Base-by-base conservation (phyloP, 176 grass and related monocot species). In the Saccharum spontaneum region DNA sequence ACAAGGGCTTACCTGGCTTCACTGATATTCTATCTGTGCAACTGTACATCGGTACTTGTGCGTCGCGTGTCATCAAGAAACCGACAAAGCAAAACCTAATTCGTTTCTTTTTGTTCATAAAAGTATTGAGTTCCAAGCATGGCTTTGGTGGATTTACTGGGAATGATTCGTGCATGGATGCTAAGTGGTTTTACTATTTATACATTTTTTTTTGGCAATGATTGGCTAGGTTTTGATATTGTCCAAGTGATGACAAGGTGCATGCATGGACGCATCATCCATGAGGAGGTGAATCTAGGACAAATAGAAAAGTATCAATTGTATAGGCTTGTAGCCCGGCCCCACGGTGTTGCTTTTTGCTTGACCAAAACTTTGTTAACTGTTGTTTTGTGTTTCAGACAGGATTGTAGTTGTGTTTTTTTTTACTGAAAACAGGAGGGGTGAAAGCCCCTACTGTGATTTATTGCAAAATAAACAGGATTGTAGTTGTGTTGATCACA, bases 141-240 rank as follows among this genome's bases (percentile, higher is more conserved):
- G 5, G 60, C 60, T 63, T 63, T 71, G 24, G 14, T 66, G 43
- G 62, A 24, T 74, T 40, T 50, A 16, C 15, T 69, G 40, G 14
- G 57, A 30, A 80, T 75, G 48, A 37, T 84, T 80, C 11, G 55
- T 52, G 36, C 36, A 5, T 37, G 22, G 64, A 78, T 50, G 14
- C 60, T 16, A 78, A 40, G 31, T 36, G 7, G 8, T 17, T 67
- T 52, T 22, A 30, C 17, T 59, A 61, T 22, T 34, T 65, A 15
- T 79, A 49, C 14, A 45, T 40, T 3, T 65, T 65, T 65, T 48
- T 26, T 34, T 45, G 14, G 7, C 61, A 63, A 84, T 80, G 59
- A 89, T 84, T 89, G 75, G 34, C 36, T 73, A 55, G 18, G 67
- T 78, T 69, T 62, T 63, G 79, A 66, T 26, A 33, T 23, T 71